Base-by-base conservation (phyloP, 352 stramenopile genomes). In the Phytophthora sojae region DNA sequence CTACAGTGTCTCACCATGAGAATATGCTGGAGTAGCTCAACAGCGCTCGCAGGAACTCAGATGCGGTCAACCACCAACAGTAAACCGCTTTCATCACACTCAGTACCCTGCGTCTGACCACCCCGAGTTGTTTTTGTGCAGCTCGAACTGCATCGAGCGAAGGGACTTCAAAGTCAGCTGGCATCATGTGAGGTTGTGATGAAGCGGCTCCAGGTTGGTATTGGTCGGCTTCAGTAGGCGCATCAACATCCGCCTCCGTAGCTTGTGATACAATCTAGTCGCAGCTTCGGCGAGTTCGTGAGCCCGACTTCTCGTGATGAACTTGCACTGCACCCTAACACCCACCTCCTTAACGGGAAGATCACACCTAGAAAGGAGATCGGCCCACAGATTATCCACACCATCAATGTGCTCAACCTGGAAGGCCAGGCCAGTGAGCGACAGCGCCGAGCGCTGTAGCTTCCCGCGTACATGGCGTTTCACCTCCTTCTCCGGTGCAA, bases 391-490 rank as follows among this genome's bases (percentile, higher is more conserved):
- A 19, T 64, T 70, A 3, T 6, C 15, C 3, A 45, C 35, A 17
- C 55, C 63, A 21, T 23, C 51, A 5, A 69, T 55, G 37, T 72
- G 71, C 8, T 69, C 52, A 29, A 76, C 73, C 2, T 49, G 19
- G 47, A 73, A 71, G n/a, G 39, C 44, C 8, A 69, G 44, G 0
- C 26, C 52, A 11, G 32, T 30, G 3, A 73, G 50, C 3, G 51
- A 35, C 3, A 65, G 19, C 4, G 62, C 67, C 61, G 66, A 79
- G 17, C 58, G 68, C 23, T 64, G 57, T 2, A 74, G 54, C 30
- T 76, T 79, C 0, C 61, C 42, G 5, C 64, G 61, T 1, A 71
- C 12, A 21, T 74, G 55, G 12, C 63, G 51, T 12, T 71, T 71
- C 0, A 70, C 47, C n/a, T 73, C 54, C 7, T 12, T 23, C 12